phyloP scores from a whole-genome alignment of 1,139 yeast genomes.

The Geotrichum histeridarum region DNA sequence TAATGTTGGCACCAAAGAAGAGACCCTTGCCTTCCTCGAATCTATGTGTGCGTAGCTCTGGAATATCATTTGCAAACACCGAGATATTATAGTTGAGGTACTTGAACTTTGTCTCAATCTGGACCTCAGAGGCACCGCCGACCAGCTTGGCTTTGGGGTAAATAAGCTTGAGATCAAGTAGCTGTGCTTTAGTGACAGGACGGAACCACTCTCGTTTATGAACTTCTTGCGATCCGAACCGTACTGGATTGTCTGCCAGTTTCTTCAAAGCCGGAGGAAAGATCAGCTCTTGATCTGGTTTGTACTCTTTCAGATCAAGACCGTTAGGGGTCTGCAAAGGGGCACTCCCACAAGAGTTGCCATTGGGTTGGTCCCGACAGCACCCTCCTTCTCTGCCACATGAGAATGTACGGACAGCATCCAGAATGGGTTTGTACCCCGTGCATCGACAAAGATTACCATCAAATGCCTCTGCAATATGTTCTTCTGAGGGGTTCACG shows the following conservation, averaged over 20 bases:
- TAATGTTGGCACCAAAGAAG: constrained; percentile 41
- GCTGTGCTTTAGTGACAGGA: constrained; percentile 40
- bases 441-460: constrained; percentile 47
- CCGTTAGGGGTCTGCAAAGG: constrained; percentile 36
- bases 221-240: constrained; percentile 33
- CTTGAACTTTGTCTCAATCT: constrained; percentile 44
- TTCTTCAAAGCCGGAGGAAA: constrained; percentile 40
- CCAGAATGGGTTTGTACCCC: constrained; percentile 46
- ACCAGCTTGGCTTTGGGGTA: constrained; percentile 42
- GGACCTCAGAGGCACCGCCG: constrained; percentile 47
- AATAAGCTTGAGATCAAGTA: constrained; percentile 35
- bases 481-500: constrained; percentile 40
- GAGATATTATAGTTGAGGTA: constrained; percentile 41
- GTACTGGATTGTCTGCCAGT: constrained; percentile 33
- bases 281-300: constrained; percentile 38
- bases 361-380: constrained; percentile 26
- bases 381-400: constrained; percentile 27
- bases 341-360: constrained; percentile 1
- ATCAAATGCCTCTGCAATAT: constrained; percentile 43
- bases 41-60: constrained; percentile 37
- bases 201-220: constrained; percentile 38
- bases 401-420: constrained; percentile 43
- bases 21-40: constrained; percentile 39
- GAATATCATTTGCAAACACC: constrained; percentile 42
- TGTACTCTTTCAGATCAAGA: constrained; percentile 38